Evolutionary conservation across 768 basidiomycete species (phyloP).

Genomic region (Tylopilus balloui): DNA sequence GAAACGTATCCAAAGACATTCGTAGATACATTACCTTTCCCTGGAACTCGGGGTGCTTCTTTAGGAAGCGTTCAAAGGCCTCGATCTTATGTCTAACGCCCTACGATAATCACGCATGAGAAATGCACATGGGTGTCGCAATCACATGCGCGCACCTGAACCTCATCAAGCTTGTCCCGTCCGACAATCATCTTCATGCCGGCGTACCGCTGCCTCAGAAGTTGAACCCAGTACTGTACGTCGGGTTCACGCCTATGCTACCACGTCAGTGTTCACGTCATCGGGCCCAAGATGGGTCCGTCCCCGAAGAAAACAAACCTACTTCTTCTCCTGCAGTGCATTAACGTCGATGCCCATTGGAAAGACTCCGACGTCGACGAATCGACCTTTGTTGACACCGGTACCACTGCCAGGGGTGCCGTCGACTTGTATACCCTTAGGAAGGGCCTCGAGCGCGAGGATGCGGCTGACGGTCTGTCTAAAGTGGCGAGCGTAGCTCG

Average conservation of each 20-base stretch:
- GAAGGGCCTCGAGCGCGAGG: slow-evolving; percentile 72
- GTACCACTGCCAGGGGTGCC: slow-evolving; percentile 10
- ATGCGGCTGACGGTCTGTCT: slow-evolving; percentile 81
- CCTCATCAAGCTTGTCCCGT: slow-evolving; percentile 82
- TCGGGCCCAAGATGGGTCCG: not conserved
- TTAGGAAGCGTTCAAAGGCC: slow-evolving; percentile 79
- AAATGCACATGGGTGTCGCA: not conserved
- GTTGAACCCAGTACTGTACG: slow-evolving; percentile 76
- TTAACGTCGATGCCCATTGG: slow-evolving; percentile 86
- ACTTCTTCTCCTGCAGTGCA: slow-evolving; percentile 64
- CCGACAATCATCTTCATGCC: slow-evolving; percentile 88
- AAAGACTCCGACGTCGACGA: slow-evolving; percentile 85
- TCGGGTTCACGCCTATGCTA: slow-evolving; percentile 59
- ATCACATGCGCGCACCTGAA: slow-evolving; percentile 44
- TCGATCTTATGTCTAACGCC: slow-evolving; percentile 81
- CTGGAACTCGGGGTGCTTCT: slow-evolving; percentile 73
- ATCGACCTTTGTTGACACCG: slow-evolving; percentile 39
- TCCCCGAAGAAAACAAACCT: slow-evolving; percentile 18
- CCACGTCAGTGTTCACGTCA: slow-evolving; percentile 8
- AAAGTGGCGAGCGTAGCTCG: slow-evolving; percentile 80
- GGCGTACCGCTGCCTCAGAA: slow-evolving; percentile 74
- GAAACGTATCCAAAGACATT: not conserved
- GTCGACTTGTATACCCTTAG: slow-evolving; percentile 73
- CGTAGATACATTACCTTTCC: slow-evolving; percentile 47
- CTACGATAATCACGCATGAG: slow-evolving; percentile 20